A percentile compares a stretch with the other conserved stretches of the same genome.
Evolutionary conservation across 805 yeast genomes (phyloP).

Genomic region (Barnettozyma populi): DNA sequence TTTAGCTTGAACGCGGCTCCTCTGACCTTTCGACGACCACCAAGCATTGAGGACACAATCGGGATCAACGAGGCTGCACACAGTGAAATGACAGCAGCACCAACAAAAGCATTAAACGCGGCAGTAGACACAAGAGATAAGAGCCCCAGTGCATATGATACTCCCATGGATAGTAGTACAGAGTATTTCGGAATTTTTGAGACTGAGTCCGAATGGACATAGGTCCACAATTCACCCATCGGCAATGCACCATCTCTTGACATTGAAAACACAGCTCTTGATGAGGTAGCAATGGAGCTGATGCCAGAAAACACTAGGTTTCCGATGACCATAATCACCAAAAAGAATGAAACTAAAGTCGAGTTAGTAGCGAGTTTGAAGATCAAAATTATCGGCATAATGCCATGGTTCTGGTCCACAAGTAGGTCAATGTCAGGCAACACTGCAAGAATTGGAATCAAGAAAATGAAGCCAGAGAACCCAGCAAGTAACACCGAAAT

Average conservation of each 20-base stretch:
- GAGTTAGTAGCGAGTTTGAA: constrained; percentile 69
- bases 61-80: constrained; percentile 78
- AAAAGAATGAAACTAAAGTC: constrained; percentile 58
- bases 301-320: constrained; percentile 72
- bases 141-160: constrained; percentile 54
- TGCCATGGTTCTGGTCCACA: constrained; percentile 49
- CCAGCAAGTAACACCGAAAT: constrained; percentile 60
- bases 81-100: constrained; percentile 71
- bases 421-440: constrained; percentile 58
- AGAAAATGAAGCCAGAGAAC: constrained; percentile 64
- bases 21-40: constrained; percentile 53
- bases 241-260: constrained; percentile 84
- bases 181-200: constrained; percentile 69
- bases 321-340: constrained; percentile 61
- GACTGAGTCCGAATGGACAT: constrained; percentile 50
- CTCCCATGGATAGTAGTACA: constrained; percentile 54
- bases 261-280: constrained; percentile 76
- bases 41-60: constrained; percentile 53
- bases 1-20: constrained; percentile 66
- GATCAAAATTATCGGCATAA: constrained; percentile 74
- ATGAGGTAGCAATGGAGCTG: constrained; percentile 75
- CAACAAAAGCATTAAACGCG: constrained; percentile 80
- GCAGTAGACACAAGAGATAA: constrained; percentile 65
- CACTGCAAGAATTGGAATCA: constrained; percentile 65
- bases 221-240: constrained; percentile 54